A percentile compares a stretch with the other conserved stretches of the same genome.
These are phyloP conservation scores for Nevesoporus exiguus DNA, from an alignment of 768 basidiomycete genomes.

Conservation along the genomic window DNA sequence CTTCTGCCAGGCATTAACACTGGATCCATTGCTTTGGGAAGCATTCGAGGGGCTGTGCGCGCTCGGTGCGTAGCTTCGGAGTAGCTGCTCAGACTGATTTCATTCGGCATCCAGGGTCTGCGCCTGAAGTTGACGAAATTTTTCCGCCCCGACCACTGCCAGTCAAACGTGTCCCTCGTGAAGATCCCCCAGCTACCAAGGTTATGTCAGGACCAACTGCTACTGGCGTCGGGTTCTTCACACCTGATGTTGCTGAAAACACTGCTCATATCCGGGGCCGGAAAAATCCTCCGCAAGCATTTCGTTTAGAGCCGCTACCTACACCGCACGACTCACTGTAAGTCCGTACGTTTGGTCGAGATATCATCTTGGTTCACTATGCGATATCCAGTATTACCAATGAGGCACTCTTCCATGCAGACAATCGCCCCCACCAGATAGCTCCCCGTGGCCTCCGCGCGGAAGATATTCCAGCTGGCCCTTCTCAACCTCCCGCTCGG, in stretches of 20 bases:
- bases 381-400: slow-evolving; percentile 46
- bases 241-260: slow-evolving; percentile 59
- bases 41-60: slow-evolving; percentile 86
- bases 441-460: slow-evolving; percentile 41
- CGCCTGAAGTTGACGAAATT: slow-evolving; percentile 68
- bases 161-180: slow-evolving; percentile 49
- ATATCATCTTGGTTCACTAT: slow-evolving; percentile 1
- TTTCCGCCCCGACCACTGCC: slow-evolving; percentile 64
- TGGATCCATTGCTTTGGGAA: slow-evolving; percentile 87
- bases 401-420: slow-evolving; percentile 52
- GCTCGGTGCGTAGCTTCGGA: slow-evolving; percentile 50
- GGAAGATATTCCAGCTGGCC: slow-evolving; percentile 39
- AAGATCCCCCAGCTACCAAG: slow-evolving; percentile 43
- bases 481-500: slow-evolving; percentile 51
- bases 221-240: slow-evolving; percentile 75
- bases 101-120: slow-evolving; percentile 46
- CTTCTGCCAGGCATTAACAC: slow-evolving; percentile 65
- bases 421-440: slow-evolving; percentile 52
- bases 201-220: slow-evolving; percentile 44
- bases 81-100: slow-evolving; percentile 9
- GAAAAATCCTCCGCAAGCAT: slow-evolving; percentile 52
- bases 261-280: slow-evolving; percentile 56
- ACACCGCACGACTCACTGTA: slow-evolving; percentile 65
- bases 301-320: slow-evolving; percentile 51
- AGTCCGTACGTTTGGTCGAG: slow-evolving; percentile 18